phyloP scores from a whole-genome alignment of 768 basidiomycete genomes.

The Lactarius hatsudake region DNA sequence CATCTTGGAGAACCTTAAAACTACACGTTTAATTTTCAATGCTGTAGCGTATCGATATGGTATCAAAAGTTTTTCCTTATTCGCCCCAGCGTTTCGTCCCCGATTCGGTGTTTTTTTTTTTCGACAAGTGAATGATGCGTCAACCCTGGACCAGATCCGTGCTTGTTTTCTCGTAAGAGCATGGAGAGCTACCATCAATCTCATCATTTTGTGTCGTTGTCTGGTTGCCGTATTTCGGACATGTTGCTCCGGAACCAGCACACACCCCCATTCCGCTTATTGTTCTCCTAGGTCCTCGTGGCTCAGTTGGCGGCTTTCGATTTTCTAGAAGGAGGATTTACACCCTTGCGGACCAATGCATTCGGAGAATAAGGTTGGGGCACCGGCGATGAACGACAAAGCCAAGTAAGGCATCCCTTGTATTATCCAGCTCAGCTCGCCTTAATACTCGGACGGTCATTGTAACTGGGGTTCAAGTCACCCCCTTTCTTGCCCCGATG shows the following conservation, averaged over 20 bases:
- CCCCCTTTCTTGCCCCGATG: constrained; percentile 19
- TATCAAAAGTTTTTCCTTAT: neutral
- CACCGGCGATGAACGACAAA: constrained; percentile 10
- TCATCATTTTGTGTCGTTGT: neutral
- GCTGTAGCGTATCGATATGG: constrained; percentile 4
- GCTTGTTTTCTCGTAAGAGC: neutral
- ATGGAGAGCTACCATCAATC: neutral
- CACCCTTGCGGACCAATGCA: neutral
- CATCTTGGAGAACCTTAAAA: neutral
- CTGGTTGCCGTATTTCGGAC: neutral
- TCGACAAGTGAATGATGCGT: neutral
- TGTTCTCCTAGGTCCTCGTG: neutral
- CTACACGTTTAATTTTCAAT: neutral
- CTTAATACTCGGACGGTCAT: constrained; percentile 6
- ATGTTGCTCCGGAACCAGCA: neutral
- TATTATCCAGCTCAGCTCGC: constrained; percentile 15
- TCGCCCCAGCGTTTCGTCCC: neutral
- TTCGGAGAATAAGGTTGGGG: constrained; percentile 8
- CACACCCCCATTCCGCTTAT: neutral
- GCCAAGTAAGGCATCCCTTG: constrained; percentile 27
- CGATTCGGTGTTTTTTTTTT: neutral
- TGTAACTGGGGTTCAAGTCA: neutral
- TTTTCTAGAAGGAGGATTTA: neutral
- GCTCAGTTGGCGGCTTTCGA: neutral
- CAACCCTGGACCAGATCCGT: neutral